A percentile compares a stretch with the other conserved stretches of the same genome.
Conservation (phyloP, 179 eudicot genomes). For the Silene noctiflora region DNA sequence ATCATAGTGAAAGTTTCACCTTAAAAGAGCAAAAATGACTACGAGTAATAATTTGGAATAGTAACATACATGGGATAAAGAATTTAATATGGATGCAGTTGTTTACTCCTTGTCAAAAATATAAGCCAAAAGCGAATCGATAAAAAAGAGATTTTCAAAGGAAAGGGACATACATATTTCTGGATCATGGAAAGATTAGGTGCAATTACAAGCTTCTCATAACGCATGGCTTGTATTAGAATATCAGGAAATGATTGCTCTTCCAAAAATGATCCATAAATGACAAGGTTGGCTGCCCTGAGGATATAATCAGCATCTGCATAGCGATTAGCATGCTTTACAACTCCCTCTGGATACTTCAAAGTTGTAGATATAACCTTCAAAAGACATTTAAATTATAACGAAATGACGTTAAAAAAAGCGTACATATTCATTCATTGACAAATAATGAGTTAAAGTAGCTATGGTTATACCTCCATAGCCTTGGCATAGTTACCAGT, state of each 20-base stretch:
- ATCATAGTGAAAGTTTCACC: neutral
- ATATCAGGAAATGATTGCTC: constrained; percentile 71
- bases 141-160: neutral
- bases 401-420: neutral
- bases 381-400: constrained; percentile 21
- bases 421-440: neutral
- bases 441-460: neutral
- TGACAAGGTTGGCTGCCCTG: constrained; percentile 51
- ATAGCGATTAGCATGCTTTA: constrained; percentile 57
- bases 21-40: neutral
- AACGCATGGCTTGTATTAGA: constrained; percentile 73
- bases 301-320: constrained; percentile 44
- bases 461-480: constrained; percentile 50
- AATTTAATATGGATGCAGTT: too few relatives aligned
- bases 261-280: constrained; percentile 82
- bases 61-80: too few relatives aligned
- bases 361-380: constrained; percentile 65
- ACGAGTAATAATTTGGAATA: neutral
- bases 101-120: too few relatives aligned
- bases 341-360: constrained; percentile 51
- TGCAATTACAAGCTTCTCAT: constrained; percentile 72
- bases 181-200: constrained; percentile 63
- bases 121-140: too few relatives aligned
- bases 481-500: constrained; percentile 62
- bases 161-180: constrained; percentile 58